These are phyloP conservation scores for Scedosporium dehoogii DNA, from an alignment of 2,329 filamentous ascomycete genomes.

Conservation along the genomic window DNA sequence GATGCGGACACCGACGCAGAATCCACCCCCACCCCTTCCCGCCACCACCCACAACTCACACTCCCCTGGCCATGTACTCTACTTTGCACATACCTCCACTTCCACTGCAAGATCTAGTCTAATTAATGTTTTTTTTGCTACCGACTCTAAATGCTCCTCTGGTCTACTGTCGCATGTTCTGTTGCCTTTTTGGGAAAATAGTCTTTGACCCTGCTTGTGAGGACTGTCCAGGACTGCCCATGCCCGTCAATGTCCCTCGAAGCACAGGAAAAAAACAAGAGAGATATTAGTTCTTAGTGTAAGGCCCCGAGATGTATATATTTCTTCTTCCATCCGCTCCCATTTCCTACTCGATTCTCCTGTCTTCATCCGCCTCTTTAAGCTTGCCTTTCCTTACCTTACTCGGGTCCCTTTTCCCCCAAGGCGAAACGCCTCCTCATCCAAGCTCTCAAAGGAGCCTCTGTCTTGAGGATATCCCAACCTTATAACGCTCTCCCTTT, in stretches of 20 bases:
- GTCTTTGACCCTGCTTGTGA: neutral
- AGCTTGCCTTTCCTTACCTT: neutral
- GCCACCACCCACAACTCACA: neutral
- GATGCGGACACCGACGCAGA: neutral
- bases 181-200: neutral
- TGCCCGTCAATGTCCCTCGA: no score
- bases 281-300: neutral
- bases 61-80: neutral
- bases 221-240: neutral
- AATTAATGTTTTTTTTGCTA: neutral
- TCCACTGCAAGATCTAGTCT: neutral
- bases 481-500: neutral
- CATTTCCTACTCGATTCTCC: neutral
- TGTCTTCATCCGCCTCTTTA: neutral
- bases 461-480: neutral
- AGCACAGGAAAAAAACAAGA: no score
- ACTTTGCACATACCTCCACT: neutral
- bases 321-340: neutral
- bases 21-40: neutral
- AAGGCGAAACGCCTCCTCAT: neutral
- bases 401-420: neutral
- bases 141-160: neutral
- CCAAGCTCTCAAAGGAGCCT: neutral
- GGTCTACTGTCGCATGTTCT: neutral
- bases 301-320: neutral